Conservation (phyloP, 306 rosid genomes). For the Coriaria nepalensis region DNA sequence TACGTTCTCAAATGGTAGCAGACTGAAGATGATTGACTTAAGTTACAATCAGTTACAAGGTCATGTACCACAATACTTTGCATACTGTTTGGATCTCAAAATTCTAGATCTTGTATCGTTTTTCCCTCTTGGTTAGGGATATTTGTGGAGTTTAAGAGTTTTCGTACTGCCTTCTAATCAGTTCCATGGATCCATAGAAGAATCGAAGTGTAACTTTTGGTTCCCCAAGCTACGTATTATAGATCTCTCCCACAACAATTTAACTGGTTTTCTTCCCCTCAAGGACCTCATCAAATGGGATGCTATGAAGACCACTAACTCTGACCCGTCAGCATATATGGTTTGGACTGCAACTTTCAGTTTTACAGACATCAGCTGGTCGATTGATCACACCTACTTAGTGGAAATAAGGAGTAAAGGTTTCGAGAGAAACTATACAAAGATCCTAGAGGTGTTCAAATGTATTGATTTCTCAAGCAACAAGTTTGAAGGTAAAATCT, state of each 20-base stretch:
- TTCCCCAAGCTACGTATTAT: not conserved
- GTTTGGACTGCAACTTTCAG: not conserved
- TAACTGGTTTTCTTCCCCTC: not conserved
- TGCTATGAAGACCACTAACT: slow-evolving; percentile 4
- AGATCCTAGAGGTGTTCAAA: not conserved
- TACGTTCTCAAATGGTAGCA: not conserved
- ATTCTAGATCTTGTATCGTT: not conserved
- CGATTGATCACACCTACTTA: not conserved
- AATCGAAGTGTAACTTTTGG: not conserved
- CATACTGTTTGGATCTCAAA: not conserved
- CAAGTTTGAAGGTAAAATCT: slow-evolving; percentile 9
- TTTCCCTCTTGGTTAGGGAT: slow-evolving; percentile 7
- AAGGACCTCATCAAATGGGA: not conserved
- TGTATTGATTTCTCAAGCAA: slow-evolving; percentile 7
- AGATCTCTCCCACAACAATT: slow-evolving; percentile 3
- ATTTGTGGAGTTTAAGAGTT: not conserved
- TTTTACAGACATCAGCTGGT: not conserved
- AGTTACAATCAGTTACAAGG: slow-evolving; percentile 6
- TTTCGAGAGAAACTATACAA: not conserved
- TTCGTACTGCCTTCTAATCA: not conserved
- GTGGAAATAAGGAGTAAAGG: slow-evolving; percentile 5
- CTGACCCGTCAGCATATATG: not conserved
- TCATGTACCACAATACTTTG: not conserved
- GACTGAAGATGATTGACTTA: slow-evolving; percentile 1
- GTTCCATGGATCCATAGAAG: slow-evolving; percentile 1